Evolutionary conservation across 208 protist genomes (phyloP).

Genomic region (Porcisia hertigi): DNA sequence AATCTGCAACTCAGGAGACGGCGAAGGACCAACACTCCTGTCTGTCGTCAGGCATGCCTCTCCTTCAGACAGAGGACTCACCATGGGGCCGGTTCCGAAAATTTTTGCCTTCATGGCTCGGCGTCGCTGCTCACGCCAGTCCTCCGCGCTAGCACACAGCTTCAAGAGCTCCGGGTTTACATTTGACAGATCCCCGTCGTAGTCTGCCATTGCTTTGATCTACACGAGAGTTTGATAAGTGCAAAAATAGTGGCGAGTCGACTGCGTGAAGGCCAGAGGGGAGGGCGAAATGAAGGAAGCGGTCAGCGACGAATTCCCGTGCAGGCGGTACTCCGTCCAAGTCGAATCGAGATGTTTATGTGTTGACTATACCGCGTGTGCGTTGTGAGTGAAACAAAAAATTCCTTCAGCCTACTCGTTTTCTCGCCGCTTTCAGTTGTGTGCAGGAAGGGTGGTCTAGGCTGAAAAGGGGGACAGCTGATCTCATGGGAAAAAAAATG

Average conservation of each 20-base stretch:
- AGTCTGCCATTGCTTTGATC: constrained; percentile 33
- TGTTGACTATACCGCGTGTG: neutral
- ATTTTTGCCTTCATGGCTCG: constrained; percentile 71
- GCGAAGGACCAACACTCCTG: constrained; percentile 1
- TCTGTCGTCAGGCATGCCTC: constrained; percentile 14
- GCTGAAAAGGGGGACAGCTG: too few relatives aligned
- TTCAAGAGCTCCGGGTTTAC: constrained; percentile 74
- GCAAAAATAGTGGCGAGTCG: neutral
- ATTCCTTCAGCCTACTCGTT: too few relatives aligned
- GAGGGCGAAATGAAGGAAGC: too few relatives aligned
- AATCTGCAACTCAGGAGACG: neutral
- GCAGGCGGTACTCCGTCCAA: neutral
- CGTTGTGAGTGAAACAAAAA: neutral
- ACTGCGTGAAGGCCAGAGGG: neutral
- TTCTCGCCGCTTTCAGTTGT: too few relatives aligned
- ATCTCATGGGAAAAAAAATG: neutral
- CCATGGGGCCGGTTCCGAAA: constrained; percentile 32
- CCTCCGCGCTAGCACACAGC: constrained; percentile 61
- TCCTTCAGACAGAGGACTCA: neutral
- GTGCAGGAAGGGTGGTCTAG: too few relatives aligned
- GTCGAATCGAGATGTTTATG: neutral
- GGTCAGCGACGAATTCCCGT: neutral
- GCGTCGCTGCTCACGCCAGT: constrained; percentile 79
- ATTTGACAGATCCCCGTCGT: constrained; percentile 66
- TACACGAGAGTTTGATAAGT: neutral